These are phyloP conservation scores for Cytospora piceae DNA, from an alignment of 2,329 filamentous ascomycete genomes.

Conservation along the genomic window DNA sequence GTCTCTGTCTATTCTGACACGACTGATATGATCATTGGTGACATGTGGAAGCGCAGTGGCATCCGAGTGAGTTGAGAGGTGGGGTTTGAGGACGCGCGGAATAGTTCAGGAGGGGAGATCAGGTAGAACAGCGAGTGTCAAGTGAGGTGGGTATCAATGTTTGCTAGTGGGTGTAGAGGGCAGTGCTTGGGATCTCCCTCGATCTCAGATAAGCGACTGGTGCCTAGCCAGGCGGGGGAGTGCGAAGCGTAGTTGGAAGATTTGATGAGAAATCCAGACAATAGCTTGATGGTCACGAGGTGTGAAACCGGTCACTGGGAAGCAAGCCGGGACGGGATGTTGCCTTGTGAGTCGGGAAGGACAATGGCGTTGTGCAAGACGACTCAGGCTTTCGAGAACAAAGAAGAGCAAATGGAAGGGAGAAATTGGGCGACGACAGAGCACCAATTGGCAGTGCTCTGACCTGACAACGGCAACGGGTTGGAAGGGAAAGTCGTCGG, in stretches of 20 bases:
- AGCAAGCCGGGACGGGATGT: conserved; percentile 15
- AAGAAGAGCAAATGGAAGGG: conserved; percentile 15
- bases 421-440: conserved; percentile 11
- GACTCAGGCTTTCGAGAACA: not conserved
- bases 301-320: conserved; percentile 23
- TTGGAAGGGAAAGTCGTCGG: conserved; percentile 12
- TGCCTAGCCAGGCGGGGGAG: conserved; percentile 18
- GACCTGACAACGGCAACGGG: conserved; percentile 7
- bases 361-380: not conserved
- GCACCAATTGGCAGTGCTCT: conserved; percentile 15
- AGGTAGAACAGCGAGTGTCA: not conserved
- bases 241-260: conserved; percentile 18
- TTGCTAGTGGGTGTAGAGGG: conserved; percentile 12
- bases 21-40: not conserved
- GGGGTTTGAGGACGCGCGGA: not conserved
- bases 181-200: conserved; percentile 18
- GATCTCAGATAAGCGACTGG: conserved; percentile 18
- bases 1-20: not conserved
- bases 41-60: conserved; percentile 16
- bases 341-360: not conserved
- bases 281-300: conserved; percentile 19
- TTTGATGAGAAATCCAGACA: conserved; percentile 10
- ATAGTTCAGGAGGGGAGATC: not conserved
- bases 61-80: not conserved
- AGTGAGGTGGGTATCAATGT: conserved; percentile 4